These are phyloP conservation scores for Crepidotus variabilis DNA, from an alignment of 768 basidiomycete genomes.

Conservation along the genomic window DNA sequence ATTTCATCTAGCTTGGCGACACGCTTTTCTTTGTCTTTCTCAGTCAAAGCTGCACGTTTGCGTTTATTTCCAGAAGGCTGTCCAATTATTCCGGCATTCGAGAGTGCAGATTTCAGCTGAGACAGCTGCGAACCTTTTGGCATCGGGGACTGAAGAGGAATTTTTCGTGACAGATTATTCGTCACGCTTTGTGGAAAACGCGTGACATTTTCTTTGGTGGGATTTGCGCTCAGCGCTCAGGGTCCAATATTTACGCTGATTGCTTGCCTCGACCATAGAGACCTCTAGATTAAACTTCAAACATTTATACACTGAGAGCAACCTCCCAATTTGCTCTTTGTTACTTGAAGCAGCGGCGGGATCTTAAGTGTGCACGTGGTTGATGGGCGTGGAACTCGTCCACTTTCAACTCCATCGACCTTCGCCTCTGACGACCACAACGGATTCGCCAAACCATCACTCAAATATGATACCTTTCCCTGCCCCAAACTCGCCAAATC, in stretches of 20 bases:
- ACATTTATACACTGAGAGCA: background rate
- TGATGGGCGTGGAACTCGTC: background rate
- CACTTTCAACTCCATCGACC: too few relatives aligned
- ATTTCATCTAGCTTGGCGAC: conserved; percentile 81
- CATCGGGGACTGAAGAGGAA: conserved; percentile 37
- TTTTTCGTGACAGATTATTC: conserved; percentile 22
- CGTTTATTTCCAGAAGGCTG: conserved; percentile 60
- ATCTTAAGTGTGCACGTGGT: background rate
- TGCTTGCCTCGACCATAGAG: background rate
- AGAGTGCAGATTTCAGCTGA: conserved; percentile 85
- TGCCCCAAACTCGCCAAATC: conserved; percentile 21
- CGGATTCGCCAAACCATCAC: conserved; percentile 12
- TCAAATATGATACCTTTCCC: conserved; percentile 19
- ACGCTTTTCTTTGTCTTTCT: conserved; percentile 81
- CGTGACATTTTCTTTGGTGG: background rate
- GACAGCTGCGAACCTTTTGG: conserved; percentile 85
- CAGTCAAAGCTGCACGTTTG: conserved; percentile 54
- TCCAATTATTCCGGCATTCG: conserved; percentile 73
- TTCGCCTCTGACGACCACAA: conserved; percentile 2
- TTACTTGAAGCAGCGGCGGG: background rate
- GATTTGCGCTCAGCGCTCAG: background rate
- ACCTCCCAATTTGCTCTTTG: background rate
- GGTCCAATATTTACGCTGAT: background rate
- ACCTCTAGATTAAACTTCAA: background rate
- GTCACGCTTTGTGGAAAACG: conserved; percentile 8